These are phyloP conservation scores for Skeletonema costatum DNA, from an alignment of 108 stramenopile genomes.

Conservation along the genomic window DNA sequence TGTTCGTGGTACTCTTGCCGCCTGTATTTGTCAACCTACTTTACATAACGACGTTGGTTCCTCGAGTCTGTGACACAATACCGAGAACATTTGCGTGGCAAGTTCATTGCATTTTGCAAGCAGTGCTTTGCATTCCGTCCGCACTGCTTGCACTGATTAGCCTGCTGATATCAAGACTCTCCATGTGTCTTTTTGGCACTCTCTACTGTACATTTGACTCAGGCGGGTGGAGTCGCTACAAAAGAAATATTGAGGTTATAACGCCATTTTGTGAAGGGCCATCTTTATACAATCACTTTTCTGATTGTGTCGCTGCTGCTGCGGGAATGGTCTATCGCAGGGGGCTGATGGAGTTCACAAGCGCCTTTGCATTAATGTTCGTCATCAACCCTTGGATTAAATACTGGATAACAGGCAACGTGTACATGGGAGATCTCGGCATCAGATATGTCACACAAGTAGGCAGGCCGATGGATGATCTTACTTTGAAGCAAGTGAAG, in stretches of 20 bases:
- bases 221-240: not conserved
- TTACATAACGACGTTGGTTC: not conserved
- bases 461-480: not conserved
- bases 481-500: constrained; percentile 1
- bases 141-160: not conserved
- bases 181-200: constrained; percentile 1
- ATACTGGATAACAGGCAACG: constrained; percentile 20
- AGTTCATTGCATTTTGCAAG: not conserved
- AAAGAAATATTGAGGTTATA: constrained; percentile 5
- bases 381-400: constrained; percentile 25
- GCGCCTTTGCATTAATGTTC: constrained; percentile 25
- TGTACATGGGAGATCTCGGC: not conserved
- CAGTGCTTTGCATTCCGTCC: not conserved
- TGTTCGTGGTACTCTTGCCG: not conserved
- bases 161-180: constrained; percentile 4
- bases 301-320: constrained; percentile 7
- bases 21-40: not conserved
- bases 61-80: not conserved
- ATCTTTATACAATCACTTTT: not conserved
- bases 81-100: not conserved
- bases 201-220: not conserved
- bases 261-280: constrained; percentile 10
- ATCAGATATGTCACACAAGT: constrained; percentile 17
- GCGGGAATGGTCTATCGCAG: constrained; percentile 20
- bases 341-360: constrained; percentile 15